Base-by-base conservation (phyloP, 1,139 yeast genomes). In the Candida frijolesensis region DNA sequence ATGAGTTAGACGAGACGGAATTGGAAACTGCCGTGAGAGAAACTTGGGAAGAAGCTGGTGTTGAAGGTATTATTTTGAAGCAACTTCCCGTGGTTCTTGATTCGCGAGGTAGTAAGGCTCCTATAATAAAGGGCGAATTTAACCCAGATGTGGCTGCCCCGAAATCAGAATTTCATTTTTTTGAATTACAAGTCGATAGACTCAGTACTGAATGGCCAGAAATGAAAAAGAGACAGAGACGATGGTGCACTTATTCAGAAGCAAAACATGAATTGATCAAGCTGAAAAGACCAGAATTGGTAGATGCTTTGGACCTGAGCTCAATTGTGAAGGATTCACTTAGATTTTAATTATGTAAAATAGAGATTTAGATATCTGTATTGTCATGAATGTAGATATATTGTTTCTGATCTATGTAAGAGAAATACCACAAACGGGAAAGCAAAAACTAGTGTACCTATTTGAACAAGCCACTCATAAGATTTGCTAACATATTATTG, bases 1-100 rank as follows among this genome's bases (percentile, higher is more conserved):
- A 92, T 48, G 99, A 94, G 66, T 64, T 67, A 41, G 99, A 94
- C 65, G 99, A 94, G 63, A 74, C 80, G 2, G 84, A 82, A 40
- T 67, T 68, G 14, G 68, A 70, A 9, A 72, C 89, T 7, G 98
- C 98, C 0, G 73, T 79, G 14, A 74, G 99, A 52, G 99, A 94
- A 65, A 89, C 96, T 0, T 94, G 99, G 99, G 99, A 94, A 67
- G 99, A 94, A 67, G 96, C 96, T 0, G 99, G 99, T 0, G 89
- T 87, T 29, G 80, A 80, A 41, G 96, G 97, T 4, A 71, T 66
- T 15, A 76, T 90, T 12, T 59, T 74, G 1, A 59, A 62, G 44
- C 76, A 75, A 53, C 69, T 92, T 43, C 96, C 94, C 0, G 72
- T 79, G 1, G 85, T 89, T 25, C 79, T 78, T 48, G 97, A 90